Conservation (phyloP, 1,284 basidiomycete genomes). For the Irpex sp. region DNA sequence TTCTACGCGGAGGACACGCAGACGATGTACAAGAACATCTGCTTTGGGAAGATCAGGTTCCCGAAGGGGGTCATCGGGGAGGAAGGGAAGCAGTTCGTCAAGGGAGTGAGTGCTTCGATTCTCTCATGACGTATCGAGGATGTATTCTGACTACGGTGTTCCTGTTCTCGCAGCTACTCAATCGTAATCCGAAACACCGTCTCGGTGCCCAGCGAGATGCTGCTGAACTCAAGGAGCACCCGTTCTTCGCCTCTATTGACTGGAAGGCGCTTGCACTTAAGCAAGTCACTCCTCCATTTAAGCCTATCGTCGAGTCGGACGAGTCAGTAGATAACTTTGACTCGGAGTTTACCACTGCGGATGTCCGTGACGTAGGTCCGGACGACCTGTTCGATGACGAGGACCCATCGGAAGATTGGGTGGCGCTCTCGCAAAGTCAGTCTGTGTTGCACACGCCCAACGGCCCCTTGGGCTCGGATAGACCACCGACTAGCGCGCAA, state of each 20-base stretch:
- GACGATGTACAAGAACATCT: constrained; percentile 99
- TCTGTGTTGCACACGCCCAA: constrained; percentile 55
- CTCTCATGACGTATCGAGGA: constrained; percentile 12
- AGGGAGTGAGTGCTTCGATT: constrained; percentile 68
- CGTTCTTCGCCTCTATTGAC: constrained; percentile 93
- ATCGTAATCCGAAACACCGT: constrained; percentile 96
- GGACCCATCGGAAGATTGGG: constrained; percentile 74
- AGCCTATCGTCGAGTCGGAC: constrained; percentile 96
- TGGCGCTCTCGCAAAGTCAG: constrained; percentile 37
- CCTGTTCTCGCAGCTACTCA: constrained; percentile 68
- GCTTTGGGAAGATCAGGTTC: constrained; percentile 98
- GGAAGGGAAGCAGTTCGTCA: constrained; percentile 99
- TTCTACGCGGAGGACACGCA: constrained; percentile 99
- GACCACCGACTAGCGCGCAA: constrained; percentile 14
- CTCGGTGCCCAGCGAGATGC: constrained; percentile 90
- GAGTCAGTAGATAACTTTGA: constrained; percentile 98
- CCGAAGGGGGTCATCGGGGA: constrained; percentile 96
- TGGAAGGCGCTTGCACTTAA: constrained; percentile 86
- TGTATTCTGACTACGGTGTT: neutral
- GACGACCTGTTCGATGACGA: constrained; percentile 63
- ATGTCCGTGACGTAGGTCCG: constrained; percentile 70
- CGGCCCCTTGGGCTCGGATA: constrained; percentile 70
- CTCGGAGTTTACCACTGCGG: constrained; percentile 92
- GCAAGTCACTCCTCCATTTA: constrained; percentile 96
- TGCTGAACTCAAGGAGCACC: constrained; percentile 92